These are phyloP conservation scores for Lodderomyces jiufengensis DNA, from an alignment of 1,139 yeast genomes.

Conservation along the genomic window DNA sequence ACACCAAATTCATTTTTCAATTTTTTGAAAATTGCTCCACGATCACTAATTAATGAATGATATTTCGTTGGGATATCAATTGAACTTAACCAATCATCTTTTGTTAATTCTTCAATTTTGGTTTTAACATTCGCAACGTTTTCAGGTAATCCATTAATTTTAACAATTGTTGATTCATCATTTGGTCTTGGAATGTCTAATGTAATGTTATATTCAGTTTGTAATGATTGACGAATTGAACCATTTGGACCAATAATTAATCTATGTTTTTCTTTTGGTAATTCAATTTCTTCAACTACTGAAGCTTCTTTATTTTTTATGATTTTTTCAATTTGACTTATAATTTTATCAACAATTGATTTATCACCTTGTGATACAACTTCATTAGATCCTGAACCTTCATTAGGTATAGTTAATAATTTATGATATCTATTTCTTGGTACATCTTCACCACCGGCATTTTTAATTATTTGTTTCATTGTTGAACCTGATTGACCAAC, in stretches of 20 bases:
- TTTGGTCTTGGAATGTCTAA: slow-evolving; percentile 68
- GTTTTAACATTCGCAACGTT: slow-evolving; percentile 54
- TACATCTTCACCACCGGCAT: slow-evolving; percentile 72
- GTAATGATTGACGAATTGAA: slow-evolving; percentile 65
- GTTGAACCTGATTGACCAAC: slow-evolving; percentile 81
- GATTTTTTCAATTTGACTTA: slow-evolving; percentile 59
- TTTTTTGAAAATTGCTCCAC: slow-evolving; percentile 62
- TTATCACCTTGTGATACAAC: slow-evolving; percentile 76
- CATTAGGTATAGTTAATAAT: slow-evolving; percentile 72
- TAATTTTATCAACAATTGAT: slow-evolving; percentile 65
- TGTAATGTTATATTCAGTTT: slow-evolving; percentile 62
- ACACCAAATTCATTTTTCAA: slow-evolving; percentile 55
- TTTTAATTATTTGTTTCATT: slow-evolving; percentile 68
- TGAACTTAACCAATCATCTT: slow-evolving; percentile 45
- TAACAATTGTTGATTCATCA: slow-evolving; percentile 42
- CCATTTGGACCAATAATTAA: slow-evolving; percentile 84
- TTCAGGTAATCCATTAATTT: slow-evolving; percentile 60
- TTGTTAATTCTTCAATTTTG: slow-evolving; percentile 50
- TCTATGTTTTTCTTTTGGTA: slow-evolving; percentile 75
- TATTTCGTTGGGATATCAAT: slow-evolving; percentile 55
- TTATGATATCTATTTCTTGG: slow-evolving; percentile 48
- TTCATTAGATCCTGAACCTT: slow-evolving; percentile 57
- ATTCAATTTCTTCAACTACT: slow-evolving; percentile 51
- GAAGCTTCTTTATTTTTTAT: slow-evolving; percentile 66
- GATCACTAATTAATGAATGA: slow-evolving; percentile 63